Base-by-base conservation (phyloP, 768 basidiomycete genomes). In the Mycena venus region DNA sequence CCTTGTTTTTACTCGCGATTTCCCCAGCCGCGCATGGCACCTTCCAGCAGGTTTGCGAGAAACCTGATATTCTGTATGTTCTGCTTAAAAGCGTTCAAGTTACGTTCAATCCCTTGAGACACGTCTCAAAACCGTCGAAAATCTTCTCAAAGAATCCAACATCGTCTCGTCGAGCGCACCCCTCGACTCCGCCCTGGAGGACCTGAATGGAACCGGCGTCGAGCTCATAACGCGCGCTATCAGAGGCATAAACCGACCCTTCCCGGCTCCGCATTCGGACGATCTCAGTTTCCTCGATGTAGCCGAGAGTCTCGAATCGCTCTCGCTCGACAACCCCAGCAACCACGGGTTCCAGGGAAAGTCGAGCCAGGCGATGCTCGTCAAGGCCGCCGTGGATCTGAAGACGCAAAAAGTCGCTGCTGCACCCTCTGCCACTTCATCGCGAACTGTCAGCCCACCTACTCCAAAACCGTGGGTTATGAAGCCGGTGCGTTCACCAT, bases 341-440 rank as follows among this genome's bases (percentile, higher is more conserved):
- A 73, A 76, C 60, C 51, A 73, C 15, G 75, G 77, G 0, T 83
- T 82, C 58, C 79, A 80, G 53, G 83, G 83, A 15, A 81, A 81
- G 42, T 81, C 80, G 0, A 81, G 80, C 72, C 77, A 80, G 6
- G 75, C 82, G 5, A 79, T 81, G 77, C 78, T 83, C n/a, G 76
- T 84, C 49, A 79, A 79, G 36, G 63, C 70, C 58, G 87, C 87
- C 29, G 81, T 86, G 15, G 82, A 86, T 68, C 78, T 88, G 21
- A 86, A 85, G 72, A 58, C 79, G 73, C n/a, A 81, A 79, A 9
- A n/a, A n/a, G n/a, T n/a, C n/a, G n/a, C n/a, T n/a, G n/a, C 85
- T 83, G 19, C 0, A 17, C 17, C 31, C 15, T 11, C 55, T 21
- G 10, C 29, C 12, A 4, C 36, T 17, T 23, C n/a, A n/a, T n/a